Conservation (phyloP, 352 stramenopile species). For the Phytophthora boehmeriae region DNA sequence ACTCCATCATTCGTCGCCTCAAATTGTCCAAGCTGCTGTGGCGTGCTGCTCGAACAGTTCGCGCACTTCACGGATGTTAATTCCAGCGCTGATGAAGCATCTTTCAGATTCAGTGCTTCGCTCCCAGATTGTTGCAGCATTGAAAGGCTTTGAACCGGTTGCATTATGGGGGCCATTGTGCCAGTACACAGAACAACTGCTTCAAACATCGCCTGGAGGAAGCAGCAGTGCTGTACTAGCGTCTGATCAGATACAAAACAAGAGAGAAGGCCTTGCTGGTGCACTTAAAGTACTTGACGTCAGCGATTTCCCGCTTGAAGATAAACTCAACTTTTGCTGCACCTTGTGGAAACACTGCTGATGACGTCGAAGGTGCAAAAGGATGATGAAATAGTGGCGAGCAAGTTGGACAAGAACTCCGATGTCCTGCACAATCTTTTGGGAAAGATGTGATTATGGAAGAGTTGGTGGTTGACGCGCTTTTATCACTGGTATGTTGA, state of each 20-base stretch:
- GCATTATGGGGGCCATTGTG: constrained; percentile 72
- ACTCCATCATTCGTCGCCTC: constrained; percentile 69
- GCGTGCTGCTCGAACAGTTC: constrained; percentile 82
- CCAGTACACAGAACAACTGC: constrained; percentile 63
- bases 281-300: constrained; percentile 71
- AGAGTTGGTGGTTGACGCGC: constrained; percentile 70
- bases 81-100: constrained; percentile 83
- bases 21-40: constrained; percentile 80
- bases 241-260: constrained; percentile 39
- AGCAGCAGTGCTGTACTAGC: constrained; percentile 19
- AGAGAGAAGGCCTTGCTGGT: constrained; percentile 61
- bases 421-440: constrained; percentile 69
- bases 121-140: constrained; percentile 65
- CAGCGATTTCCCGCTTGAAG: constrained; percentile 60
- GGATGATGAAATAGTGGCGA: constrained; percentile 9
- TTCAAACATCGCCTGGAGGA: constrained; percentile 19
- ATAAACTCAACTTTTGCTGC: constrained; percentile 75
- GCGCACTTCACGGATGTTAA: constrained; percentile 82
- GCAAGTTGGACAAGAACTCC: constrained; percentile 6
- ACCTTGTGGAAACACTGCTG: constrained; percentile 62
- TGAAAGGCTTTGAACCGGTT: constrained; percentile 72
- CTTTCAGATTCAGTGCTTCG: constrained; percentile 69
- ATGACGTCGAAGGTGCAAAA: constrained; percentile 31
- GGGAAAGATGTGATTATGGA: constrained; percentile 66
- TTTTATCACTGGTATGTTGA: constrained; percentile 57